Evolutionary conservation across 2,329 filamentous ascomycete species (phyloP).

Genomic region (Zasmidium cellare): DNA sequence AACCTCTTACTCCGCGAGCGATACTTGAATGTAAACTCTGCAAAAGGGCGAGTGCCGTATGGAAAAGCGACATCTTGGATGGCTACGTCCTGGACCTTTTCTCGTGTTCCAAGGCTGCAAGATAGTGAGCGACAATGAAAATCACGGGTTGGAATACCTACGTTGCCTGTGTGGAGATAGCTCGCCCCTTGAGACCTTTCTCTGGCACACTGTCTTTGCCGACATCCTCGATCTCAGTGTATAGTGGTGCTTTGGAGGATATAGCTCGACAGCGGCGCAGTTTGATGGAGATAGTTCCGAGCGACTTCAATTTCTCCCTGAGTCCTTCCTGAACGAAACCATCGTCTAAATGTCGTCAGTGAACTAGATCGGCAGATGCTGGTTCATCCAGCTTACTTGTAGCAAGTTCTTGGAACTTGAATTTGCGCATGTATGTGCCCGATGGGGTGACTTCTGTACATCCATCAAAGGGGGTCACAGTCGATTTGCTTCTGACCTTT

Average conservation of each 20-base stretch:
- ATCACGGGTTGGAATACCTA: conserved; percentile 10
- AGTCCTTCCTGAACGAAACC: conserved; percentile 1
- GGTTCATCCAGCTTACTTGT: conserved; percentile 19
- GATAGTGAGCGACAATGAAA: conserved; percentile 4
- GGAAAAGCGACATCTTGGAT: conserved; percentile 8
- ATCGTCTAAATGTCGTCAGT: conserved; percentile 11
- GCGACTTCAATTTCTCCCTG: conserved; percentile 7
- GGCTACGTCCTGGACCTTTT: not conserved
- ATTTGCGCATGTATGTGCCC: conserved; percentile 3
- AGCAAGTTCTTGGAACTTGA: conserved; percentile 19
- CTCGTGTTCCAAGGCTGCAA: conserved; percentile 10
- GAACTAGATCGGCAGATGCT: not conserved
- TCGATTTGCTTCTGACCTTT: not conserved
- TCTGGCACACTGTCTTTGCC: conserved; percentile 16
- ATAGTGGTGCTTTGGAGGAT: not conserved
- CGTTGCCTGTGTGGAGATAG: conserved; percentile 26
- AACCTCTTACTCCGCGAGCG: conserved; percentile 26
- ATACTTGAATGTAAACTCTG: conserved; percentile 27
- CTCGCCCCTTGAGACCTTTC: conserved; percentile 31
- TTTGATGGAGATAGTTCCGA: conserved; percentile 21
- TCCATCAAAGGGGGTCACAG: not conserved
- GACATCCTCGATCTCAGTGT: too few species aligned
- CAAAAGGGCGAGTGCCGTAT: conserved; percentile 22
- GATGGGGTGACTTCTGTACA: not conserved
- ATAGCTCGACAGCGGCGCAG: not conserved